phyloP scores from a whole-genome alignment of 2,329 filamentous ascomycete genomes.

The Monosporascus sp. region DNA sequence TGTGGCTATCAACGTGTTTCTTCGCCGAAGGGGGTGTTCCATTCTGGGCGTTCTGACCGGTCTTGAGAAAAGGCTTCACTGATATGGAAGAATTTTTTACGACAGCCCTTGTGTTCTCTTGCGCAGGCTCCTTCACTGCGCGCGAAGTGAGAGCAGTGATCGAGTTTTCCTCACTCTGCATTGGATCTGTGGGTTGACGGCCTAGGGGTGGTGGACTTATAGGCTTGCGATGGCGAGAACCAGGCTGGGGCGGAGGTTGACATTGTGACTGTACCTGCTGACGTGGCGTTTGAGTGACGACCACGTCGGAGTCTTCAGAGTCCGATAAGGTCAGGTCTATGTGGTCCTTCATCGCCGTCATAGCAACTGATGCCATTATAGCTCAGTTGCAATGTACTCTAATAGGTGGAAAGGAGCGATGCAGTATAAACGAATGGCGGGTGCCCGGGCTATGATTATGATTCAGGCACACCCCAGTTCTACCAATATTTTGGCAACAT shows the following conservation, averaged over 20 bases:
- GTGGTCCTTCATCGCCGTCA: constrained; percentile 11
- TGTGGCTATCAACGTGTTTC: constrained; percentile 14
- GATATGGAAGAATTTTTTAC: constrained; percentile 9
- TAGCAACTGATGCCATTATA: constrained; percentile 3
- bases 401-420: no score
- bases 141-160: constrained; percentile 14
- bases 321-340: constrained; percentile 20
- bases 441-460: no score
- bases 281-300: constrained; percentile 5
- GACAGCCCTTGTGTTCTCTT: constrained; percentile 15
- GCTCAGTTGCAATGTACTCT: no score
- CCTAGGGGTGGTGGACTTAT: constrained; percentile 12
- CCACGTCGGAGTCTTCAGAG: constrained; percentile 18
- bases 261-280: constrained; percentile 5
- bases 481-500: not conserved
- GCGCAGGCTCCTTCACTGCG: constrained; percentile 8
- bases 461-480: not conserved
- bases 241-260: constrained; percentile 10
- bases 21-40: constrained; percentile 11
- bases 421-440: no score
- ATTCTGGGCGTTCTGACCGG: constrained; percentile 9
- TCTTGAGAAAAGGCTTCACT: constrained; percentile 3
- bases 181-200: constrained; percentile 9
- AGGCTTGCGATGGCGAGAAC: constrained; percentile 13
- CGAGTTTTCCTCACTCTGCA: constrained; percentile 7